Evolutionary conservation across 139 green algal species (phyloP), one percentile per base, ranked within the genome.

Genomic region (Pleodorina starrii): DNA sequence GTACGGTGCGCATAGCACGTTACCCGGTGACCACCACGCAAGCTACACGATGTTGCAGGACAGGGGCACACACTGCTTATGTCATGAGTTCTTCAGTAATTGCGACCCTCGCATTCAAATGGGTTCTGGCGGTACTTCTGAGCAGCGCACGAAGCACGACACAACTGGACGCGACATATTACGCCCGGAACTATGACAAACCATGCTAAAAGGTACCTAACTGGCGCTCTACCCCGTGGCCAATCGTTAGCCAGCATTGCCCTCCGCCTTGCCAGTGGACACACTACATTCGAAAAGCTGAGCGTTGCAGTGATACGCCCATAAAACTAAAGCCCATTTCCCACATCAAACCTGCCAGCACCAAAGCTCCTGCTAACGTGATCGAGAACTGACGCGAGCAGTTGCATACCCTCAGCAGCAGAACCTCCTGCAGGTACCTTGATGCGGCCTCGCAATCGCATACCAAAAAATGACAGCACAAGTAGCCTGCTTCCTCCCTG

Each of bases 61-160:
- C 68, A 48, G 14, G 68, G 3, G 68, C 68, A n/a, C n/a, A n/a
- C 68, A 46, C 68, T 76, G 68, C 68, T 76, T 46, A n/a, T n/a
- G n/a, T n/a, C n/a, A n/a, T n/a, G n/a, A n/a, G n/a, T 76, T 76
- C 68, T 76, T 76, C 68, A 76, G 6, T 76, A 46, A 76, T 40
- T 38, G 63, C 32, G 46, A 10, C 68, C 46, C 14, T 25, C 32
- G 68, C 68, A 48, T 46, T 32, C 35, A 17, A 76, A n/a, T 10
- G 2, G n/a, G n/a, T n/a, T n/a, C n/a, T n/a, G n/a, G n/a, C n/a
- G n/a, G n/a, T n/a, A n/a, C n/a, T n/a, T n/a, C n/a, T n/a, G n/a
- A n/a, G n/a, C n/a, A n/a, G n/a, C n/a, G n/a, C n/a, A n/a, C n/a
- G n/a, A n/a, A n/a, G n/a, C n/a, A n/a, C n/a, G n/a, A n/a, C n/a